These are phyloP conservation scores for Allantophomopsis cytisporea DNA, from an alignment of 2,329 filamentous ascomycete species.

Conservation along the genomic window DNA sequence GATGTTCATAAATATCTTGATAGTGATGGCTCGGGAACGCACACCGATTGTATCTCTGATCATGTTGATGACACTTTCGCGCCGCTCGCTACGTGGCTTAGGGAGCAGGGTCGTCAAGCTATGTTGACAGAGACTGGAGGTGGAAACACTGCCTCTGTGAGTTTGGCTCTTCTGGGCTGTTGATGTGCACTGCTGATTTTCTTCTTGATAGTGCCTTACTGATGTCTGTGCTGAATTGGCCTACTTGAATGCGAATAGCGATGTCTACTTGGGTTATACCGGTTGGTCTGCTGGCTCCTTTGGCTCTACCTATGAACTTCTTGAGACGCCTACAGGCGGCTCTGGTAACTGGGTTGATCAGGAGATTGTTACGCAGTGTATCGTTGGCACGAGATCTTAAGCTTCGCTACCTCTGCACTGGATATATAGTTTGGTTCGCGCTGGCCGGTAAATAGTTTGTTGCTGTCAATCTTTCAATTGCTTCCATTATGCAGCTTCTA, in stretches of 20 bases:
- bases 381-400: slow-evolving; percentile 3
- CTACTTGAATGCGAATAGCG: slow-evolving; percentile 12
- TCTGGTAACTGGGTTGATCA: slow-evolving; percentile 9
- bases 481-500: too few species aligned
- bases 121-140: slow-evolving; percentile 39
- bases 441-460: not conserved
- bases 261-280: slow-evolving; percentile 23
- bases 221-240: slow-evolving; percentile 4
- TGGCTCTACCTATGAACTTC: slow-evolving; percentile 3
- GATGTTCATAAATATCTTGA: slow-evolving; percentile 51
- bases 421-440: too few species aligned
- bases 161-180: slow-evolving; percentile 18
- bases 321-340: slow-evolving; percentile 11
- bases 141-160: slow-evolving; percentile 17
- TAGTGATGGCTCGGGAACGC: slow-evolving; percentile 38
- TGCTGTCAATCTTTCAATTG: too few species aligned
- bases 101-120: slow-evolving; percentile 30
- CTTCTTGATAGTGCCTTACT: not conserved
- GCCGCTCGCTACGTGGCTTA: slow-evolving; percentile 30
- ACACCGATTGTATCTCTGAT: slow-evolving; percentile 36
- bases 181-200: slow-evolving; percentile 1
- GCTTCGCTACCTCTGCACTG: not conserved
- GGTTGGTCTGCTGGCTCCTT: slow-evolving; percentile 22
- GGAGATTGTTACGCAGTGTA: slow-evolving; percentile 11
- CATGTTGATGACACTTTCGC: slow-evolving; percentile 32